A percentile compares a stretch with the other conserved stretches of the same genome.
These are phyloP conservation scores for Acacia crassicarpa DNA, from an alignment of 306 rosid species.

Conservation along the genomic window DNA sequence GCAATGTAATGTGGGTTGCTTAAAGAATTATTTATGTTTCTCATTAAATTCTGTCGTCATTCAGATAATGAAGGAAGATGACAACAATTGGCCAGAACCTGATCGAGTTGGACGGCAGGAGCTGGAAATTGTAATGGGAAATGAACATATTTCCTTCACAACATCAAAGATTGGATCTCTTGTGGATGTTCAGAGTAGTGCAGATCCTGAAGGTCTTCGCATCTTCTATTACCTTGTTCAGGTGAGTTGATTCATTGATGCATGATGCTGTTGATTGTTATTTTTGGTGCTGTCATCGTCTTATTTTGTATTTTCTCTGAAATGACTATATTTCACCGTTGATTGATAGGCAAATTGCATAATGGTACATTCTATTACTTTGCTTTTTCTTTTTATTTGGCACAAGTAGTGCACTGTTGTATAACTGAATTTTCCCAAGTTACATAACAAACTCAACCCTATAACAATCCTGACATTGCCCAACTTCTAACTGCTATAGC, in stretches of 20 bases:
- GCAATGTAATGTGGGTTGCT: background rate
- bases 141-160: slow-evolving; percentile 94
- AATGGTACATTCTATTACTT: background rate
- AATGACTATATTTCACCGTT: background rate
- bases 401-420: background rate
- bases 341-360: background rate
- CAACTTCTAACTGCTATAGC: background rate
- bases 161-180: slow-evolving; percentile 97
- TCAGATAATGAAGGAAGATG: slow-evolving; percentile 96
- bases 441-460: background rate
- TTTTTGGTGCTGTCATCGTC: background rate
- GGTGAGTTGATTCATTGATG: slow-evolving; percentile 44
- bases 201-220: slow-evolving; percentile 99
- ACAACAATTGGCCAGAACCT: slow-evolving; percentile 97
- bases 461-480: background rate
- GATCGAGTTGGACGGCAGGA: slow-evolving; percentile 96
- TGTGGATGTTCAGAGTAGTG: slow-evolving; percentile 94
- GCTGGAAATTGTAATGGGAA: slow-evolving; percentile 98
- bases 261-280: background rate
- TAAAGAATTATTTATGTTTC: background rate
- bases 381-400: background rate
- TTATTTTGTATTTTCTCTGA: background rate
- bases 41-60: background rate
- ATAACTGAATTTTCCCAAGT: background rate
- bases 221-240: slow-evolving; percentile 97